These are phyloP conservation scores for Xanthoconium stramineum DNA, from an alignment of 768 basidiomycete species.

Conservation along the genomic window DNA sequence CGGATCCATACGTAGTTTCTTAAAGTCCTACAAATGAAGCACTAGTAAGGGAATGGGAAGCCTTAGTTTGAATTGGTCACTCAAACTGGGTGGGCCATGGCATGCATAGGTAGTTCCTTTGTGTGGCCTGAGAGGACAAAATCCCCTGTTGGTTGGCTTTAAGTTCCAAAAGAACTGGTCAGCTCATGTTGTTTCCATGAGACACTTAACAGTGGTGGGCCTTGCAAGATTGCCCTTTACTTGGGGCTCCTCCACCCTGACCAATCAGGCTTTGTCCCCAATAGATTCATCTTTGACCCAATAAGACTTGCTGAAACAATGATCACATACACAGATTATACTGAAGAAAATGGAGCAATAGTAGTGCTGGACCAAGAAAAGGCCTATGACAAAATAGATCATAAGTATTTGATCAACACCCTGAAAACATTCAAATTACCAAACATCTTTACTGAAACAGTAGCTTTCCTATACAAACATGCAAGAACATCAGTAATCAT, in stretches of 20 bases:
- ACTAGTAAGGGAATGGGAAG: constrained; percentile 3
- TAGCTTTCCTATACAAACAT: neutral
- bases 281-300: constrained; percentile 30
- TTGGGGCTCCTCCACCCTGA: constrained; percentile 6
- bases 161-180: neutral
- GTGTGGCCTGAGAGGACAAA: constrained; percentile 4
- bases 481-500: neutral
- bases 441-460: neutral
- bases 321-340: constrained; percentile 10
- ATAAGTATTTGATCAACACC: constrained; percentile 22
- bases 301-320: constrained; percentile 27
- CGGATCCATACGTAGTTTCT: constrained; percentile 1
- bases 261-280: constrained; percentile 39
- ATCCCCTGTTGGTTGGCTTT: constrained; percentile 1
- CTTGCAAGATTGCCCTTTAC: neutral
- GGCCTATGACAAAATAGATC: constrained; percentile 34
- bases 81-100: neutral
- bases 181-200: neutral
- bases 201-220: neutral
- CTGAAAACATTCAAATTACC: neutral
- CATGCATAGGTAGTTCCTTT: neutral
- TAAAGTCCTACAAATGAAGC: neutral
- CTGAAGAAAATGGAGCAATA: constrained; percentile 27
- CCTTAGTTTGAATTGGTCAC: neutral
- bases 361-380: constrained; percentile 39